Base-by-base conservation (phyloP, 2,329 filamentous ascomycete genomes). In the Microthyrium microscopicum region DNA sequence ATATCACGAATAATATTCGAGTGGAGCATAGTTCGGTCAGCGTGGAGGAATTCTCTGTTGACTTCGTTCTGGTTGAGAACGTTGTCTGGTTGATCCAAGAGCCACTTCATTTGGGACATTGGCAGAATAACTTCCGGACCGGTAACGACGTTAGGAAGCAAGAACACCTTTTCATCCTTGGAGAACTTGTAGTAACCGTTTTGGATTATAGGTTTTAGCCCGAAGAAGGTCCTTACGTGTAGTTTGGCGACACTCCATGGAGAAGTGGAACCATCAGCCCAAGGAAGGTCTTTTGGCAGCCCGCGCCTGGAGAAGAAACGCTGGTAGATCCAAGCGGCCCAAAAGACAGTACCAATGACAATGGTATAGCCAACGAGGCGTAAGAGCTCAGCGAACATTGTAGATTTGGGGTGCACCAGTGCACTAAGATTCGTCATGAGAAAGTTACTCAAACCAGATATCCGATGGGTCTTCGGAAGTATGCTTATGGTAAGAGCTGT, bases 61-160 rank as follows among this genome's bases (percentile, higher is more conserved):
- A 53, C 49, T 11, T 45, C 52, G 12, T 42, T 43, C 3, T 48
- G 47, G 35, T 49, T 57, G 12, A 58, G 43, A 8, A 59, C 42
- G 22, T 44, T 36, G 33, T 61, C 58, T 3, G 60, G 55, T 32
- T 60, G 53, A 18, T 57, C 53, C 15, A 59, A 42, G 30, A 62
- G 48, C 58, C 58, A 61, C 13, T 38, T 31, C 34, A 56, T 42
- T 27, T 55, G 46, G 3, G 46, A 47, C 6, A 34, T 39, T 9
- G 55, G 55, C 4, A 59, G 40, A 5, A 58, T 40, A 20, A 57
- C 34, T 37, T 51, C 49, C 3, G 46, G 39, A n/a, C 31, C 33
- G 18, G 33, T 35, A 15, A 26, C 33, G 13, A 35, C n/a, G n/a
- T 35, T 35, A 5, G 34, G 34, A 13, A 31, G 20, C 15, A 36